Percentiles rank a stretch among this genome's conserved stretches.
phyloP scores from a whole-genome alignment of 1,139 yeast genomes.

The Petasospora fabianii region DNA sequence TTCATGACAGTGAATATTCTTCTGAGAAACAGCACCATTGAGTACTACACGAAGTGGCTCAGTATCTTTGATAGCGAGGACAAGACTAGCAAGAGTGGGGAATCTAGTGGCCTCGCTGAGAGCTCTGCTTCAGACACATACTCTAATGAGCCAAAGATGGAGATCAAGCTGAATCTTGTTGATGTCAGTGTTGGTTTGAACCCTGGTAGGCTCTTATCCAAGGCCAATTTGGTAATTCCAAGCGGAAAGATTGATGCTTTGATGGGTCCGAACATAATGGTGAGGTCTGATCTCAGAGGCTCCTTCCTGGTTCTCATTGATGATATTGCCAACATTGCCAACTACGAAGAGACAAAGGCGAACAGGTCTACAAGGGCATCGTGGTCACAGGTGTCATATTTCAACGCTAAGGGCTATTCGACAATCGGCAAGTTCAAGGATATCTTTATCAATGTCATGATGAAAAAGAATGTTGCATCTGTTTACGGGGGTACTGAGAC shows the following conservation, averaged over 20 bases:
- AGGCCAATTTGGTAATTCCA: constrained; percentile 46
- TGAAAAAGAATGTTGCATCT: constrained; percentile 10
- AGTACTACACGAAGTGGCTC: constrained; percentile 59
- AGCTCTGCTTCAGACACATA: constrained; percentile 9
- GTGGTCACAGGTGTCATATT: constrained; percentile 34
- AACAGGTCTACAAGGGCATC: constrained; percentile 23
- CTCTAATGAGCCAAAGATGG: constrained; percentile 24
- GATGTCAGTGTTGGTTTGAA: constrained; percentile 55
- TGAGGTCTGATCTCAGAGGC: constrained; percentile 45
- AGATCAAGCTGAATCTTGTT: constrained; percentile 42
- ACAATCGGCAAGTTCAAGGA: constrained; percentile 43
- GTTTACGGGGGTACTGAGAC: constrained; percentile 7
- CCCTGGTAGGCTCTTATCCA: constrained; percentile 56
- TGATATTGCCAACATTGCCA: constrained; percentile 39
- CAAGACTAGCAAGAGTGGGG: constrained; percentile 1
- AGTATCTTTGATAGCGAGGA: constrained; percentile 16
- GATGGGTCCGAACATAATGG: constrained; percentile 33
- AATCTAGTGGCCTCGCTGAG: constrained; percentile 5
- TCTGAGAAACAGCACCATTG: constrained; percentile 43
- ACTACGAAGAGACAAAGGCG: constrained; percentile 23
- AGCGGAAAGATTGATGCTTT: constrained; percentile 51
- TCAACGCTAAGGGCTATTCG: constrained; percentile 40
- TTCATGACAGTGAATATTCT: constrained; percentile 35
- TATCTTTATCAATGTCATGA: constrained; percentile 29
- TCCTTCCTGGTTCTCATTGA: constrained; percentile 53